Base-by-base conservation (phyloP, 371 early-diverging fungal species). In the Quaeritorhiza haematococci region DNA sequence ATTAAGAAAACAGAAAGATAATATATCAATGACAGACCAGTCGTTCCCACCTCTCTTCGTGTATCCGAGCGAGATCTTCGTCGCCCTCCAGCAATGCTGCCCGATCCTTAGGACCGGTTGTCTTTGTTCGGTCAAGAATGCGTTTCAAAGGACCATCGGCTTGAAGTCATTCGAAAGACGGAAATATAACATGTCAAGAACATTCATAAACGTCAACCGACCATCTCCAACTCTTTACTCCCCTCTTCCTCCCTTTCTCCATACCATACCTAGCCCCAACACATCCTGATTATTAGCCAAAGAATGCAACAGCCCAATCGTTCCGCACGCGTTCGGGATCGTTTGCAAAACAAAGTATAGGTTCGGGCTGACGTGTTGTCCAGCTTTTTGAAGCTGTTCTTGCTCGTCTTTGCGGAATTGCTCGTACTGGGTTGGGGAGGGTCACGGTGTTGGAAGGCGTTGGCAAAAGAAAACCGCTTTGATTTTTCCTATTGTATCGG, bases 321-420 rank as follows among this genome's bases (percentile, higher is more conserved):
- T 78, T 13, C 74, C 76, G 53, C 97, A 96, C 1, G 96, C 95
- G 66, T 96, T 95, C 43, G 75, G 67, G 44, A 95, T 94, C 1
- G 93, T 93, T 69, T 96, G 95, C 27, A 79, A 80, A 55, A 87
- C 84, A 58, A 89, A 94, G 43, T 86, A 77, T 5, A 91, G 62
- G 24, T 87, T 68, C 19, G 29, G 27, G 78, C 76, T 49, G 78
- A 79, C 51, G 71, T 73, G n/a, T 52, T 79, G 84, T 41, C 84
- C 85, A 27, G 68, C 51, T 49, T 69, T 61, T 35, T 67, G 64
- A 24, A 86, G 66, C 21, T 68, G 70, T 19, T 71, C 68, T 53
- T 76, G 77, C 53, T 90, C 83, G 47, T 74, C 67, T 28, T 73
- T 66, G 43, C 81, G 63, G 54, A 66, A 78, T 19, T 66, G 70